Conservation (phyloP, 148 eudicot genomes). For the Arctostaphylos glauca region DNA sequence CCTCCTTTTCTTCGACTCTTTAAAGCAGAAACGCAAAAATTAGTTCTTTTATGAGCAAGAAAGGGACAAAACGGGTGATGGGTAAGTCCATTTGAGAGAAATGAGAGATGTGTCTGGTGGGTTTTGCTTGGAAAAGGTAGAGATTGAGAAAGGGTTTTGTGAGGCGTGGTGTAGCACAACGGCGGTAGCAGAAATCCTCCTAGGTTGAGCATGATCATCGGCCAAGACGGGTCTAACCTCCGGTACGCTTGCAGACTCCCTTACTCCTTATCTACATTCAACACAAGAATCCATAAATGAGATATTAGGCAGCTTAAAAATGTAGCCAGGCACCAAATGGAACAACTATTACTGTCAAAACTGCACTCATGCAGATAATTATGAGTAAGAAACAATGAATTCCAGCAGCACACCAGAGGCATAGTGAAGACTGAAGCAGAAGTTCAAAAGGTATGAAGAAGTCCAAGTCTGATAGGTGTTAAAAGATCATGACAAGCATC, state of each 20-base stretch:
- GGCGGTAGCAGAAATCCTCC: conserved; percentile 34
- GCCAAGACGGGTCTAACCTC: not conserved
- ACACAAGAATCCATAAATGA: too few relatives aligned
- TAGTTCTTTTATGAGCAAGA: conserved; percentile 33
- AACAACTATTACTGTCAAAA: too few relatives aligned
- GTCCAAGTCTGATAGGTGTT: too few relatives aligned
- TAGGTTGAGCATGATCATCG: conserved; percentile 47
- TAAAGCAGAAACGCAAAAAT: conserved; percentile 37
- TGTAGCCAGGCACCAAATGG: too few relatives aligned
- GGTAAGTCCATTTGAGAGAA: conserved; percentile 23
- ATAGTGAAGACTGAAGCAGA: too few relatives aligned
- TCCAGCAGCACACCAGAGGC: too few relatives aligned
- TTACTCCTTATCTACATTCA: not conserved
- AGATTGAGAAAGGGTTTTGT: conserved; percentile 17
- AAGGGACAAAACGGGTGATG: conserved; percentile 19
- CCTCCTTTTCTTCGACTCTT: conserved; percentile 34
- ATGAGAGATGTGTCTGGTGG: conserved; percentile 20
- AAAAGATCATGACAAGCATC: too few relatives aligned
- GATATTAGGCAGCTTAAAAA: too few relatives aligned
- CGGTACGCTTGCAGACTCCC: not conserved
- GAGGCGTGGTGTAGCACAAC: conserved; percentile 14
- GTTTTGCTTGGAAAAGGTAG: conserved; percentile 18
- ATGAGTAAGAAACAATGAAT: too few relatives aligned
- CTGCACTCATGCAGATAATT: too few relatives aligned
- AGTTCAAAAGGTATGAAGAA: too few relatives aligned